A percentile compares a stretch with the other conserved stretches of the same genome.
phyloP scores from a whole-genome alignment of 441 rosid species.

The Kokia cookei region DNA sequence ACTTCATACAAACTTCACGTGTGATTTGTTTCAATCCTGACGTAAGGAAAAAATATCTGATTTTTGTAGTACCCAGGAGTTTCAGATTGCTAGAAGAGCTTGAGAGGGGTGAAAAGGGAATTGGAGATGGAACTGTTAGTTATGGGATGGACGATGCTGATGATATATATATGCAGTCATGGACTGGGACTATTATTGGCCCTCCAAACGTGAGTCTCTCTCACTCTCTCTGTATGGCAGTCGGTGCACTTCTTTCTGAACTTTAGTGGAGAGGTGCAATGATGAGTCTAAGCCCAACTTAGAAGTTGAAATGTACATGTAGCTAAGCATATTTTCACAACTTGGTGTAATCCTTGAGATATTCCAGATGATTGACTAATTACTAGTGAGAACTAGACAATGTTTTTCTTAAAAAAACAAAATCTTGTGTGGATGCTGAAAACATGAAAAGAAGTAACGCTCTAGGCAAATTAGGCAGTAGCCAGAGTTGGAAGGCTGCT shows the following conservation, averaged over 20 bases:
- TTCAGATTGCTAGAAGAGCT: constrained; percentile 76
- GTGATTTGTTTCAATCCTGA: not conserved
- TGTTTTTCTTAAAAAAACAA: not conserved
- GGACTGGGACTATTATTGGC: constrained; percentile 75
- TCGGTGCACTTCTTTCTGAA: not conserved
- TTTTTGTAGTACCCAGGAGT: constrained; percentile 54
- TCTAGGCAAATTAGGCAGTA: not conserved
- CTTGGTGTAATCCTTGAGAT: not conserved
- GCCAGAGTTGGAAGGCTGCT: not conserved
- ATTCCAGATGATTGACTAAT: not conserved
- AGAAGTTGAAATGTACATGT: not conserved
- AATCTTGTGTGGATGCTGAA: not conserved
- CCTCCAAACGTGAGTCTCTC: constrained; percentile 48
- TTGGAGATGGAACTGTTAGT: constrained; percentile 75
- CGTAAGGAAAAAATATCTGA: not conserved
- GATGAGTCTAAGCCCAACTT: not conserved
- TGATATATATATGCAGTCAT: constrained; percentile 67
- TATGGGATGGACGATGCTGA: constrained; percentile 79
- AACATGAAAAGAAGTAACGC: not conserved
- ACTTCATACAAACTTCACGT: not conserved
- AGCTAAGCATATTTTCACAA: not conserved
- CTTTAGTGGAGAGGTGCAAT: not conserved
- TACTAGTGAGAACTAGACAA: not conserved
- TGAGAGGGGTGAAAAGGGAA: constrained; percentile 78
- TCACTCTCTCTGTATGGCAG: not conserved